Conservation (phyloP, 768 basidiomycete species). For the Phlebiopsis flavidoalba region DNA sequence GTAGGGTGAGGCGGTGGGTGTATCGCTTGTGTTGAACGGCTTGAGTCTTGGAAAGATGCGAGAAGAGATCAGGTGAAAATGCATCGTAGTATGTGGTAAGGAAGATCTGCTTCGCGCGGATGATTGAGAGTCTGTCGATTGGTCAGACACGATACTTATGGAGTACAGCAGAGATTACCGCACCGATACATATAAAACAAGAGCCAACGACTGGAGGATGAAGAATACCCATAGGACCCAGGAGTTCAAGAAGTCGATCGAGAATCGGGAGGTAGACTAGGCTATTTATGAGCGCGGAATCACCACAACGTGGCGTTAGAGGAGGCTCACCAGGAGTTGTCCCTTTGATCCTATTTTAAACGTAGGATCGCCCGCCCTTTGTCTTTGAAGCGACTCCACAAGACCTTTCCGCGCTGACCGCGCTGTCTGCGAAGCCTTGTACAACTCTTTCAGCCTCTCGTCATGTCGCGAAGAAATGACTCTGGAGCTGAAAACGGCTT, state of each 20-base stretch:
- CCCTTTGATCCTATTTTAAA: conserved; percentile 32
- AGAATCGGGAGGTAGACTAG: conserved; percentile 14
- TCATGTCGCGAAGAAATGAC: conserved; percentile 35
- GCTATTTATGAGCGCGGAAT: neutral
- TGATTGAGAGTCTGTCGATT: conserved; percentile 36
- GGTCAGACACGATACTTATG: neutral
- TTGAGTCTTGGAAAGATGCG: conserved; percentile 39
- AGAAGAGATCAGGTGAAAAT: conserved; percentile 66
- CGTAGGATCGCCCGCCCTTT: conserved; percentile 29
- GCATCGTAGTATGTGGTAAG: conserved; percentile 77
- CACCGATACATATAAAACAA: conserved; percentile 57
- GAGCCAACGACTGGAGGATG: conserved; percentile 42
- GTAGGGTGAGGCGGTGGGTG: conserved; percentile 31
- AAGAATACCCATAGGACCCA: conserved; percentile 33
- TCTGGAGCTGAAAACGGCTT: conserved; percentile 29
- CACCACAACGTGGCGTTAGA: neutral
- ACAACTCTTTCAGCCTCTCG: conserved; percentile 43
- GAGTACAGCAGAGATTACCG: conserved; percentile 12
- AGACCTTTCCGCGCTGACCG: conserved; percentile 45
- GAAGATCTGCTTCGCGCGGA: conserved; percentile 51
- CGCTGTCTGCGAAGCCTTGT: conserved; percentile 47
- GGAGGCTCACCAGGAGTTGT: conserved; percentile 33
- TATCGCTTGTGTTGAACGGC: conserved; percentile 31
- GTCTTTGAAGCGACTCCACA: conserved; percentile 35
- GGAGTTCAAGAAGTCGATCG: conserved; percentile 18